These are phyloP conservation scores for Ophiocordyceps camponoti-saundersi DNA, from an alignment of 2,329 filamentous ascomycete species.

Conservation along the genomic window DNA sequence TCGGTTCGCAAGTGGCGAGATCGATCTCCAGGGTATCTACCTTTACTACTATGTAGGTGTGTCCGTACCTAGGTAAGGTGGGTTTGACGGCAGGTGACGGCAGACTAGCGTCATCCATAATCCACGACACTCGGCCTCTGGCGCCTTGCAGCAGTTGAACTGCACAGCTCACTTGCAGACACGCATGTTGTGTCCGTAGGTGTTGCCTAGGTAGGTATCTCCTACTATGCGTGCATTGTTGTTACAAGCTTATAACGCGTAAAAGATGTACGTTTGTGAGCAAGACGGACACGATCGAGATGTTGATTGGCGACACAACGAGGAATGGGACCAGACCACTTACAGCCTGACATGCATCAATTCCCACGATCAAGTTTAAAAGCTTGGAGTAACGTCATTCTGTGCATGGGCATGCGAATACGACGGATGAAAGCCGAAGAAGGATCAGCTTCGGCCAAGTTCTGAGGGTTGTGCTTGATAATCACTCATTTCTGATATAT, in stretches of 20 bases:
- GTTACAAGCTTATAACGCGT: too few relatives aligned
- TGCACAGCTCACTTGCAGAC: background rate
- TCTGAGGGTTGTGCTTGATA: too few relatives aligned
- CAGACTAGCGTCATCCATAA: background rate
- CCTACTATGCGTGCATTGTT: too few relatives aligned
- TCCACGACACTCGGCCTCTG: background rate
- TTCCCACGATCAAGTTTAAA: background rate
- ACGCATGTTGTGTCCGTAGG: too few relatives aligned
- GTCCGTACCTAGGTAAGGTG: background rate
- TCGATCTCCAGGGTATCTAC: background rate
- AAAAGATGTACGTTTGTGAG: background rate
- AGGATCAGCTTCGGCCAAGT: too few relatives aligned
- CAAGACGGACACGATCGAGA: background rate
- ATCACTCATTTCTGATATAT: too few relatives aligned
- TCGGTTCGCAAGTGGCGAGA: background rate
- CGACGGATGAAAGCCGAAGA: too few relatives aligned
- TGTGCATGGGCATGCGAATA: background rate
- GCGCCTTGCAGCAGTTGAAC: background rate
- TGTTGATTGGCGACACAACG: background rate
- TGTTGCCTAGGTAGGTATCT: too few relatives aligned
- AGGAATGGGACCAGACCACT: background rate
- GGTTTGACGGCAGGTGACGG: background rate
- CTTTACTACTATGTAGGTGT: too few relatives aligned
- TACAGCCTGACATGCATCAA: background rate
- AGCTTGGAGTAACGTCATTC: background rate